These are phyloP conservation scores for Colletotrichum shisoi DNA, from an alignment of 2,329 filamentous ascomycete genomes.

Conservation along the genomic window DNA sequence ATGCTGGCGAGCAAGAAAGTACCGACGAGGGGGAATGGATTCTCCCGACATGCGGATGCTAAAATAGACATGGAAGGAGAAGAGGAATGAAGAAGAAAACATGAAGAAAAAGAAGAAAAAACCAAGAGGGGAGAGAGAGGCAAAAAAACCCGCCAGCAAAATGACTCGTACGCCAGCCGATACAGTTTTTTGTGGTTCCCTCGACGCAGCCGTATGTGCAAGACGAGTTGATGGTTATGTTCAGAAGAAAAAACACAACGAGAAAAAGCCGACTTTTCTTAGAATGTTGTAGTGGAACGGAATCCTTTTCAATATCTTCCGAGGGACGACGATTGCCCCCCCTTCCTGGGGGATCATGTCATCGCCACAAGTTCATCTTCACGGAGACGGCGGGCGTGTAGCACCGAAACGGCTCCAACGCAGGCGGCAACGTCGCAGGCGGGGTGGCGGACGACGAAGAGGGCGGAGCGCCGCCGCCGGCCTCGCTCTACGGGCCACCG, in stretches of 20 bases:
- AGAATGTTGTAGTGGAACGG: too few species aligned
- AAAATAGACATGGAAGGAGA: background rate
- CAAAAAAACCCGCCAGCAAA: too few species aligned
- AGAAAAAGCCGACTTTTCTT: too few species aligned
- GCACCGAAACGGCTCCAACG: conserved; percentile 22
- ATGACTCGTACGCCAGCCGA: conserved; percentile 21
- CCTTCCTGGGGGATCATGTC: background rate
- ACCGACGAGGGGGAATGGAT: too few species aligned
- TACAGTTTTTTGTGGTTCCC: conserved; percentile 26
- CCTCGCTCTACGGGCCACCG: conserved; percentile 37
- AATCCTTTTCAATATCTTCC: background rate
- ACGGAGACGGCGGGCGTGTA: conserved; percentile 27
- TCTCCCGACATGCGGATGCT: background rate
- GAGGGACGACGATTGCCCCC: too few species aligned
- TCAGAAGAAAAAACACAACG: background rate
- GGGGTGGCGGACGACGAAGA: background rate
- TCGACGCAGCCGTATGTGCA: conserved; percentile 8
- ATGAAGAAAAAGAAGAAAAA: too few species aligned
- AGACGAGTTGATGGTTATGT: conserved; percentile 11
- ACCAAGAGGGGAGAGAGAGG: too few species aligned
- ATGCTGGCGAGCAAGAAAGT: too few species aligned
- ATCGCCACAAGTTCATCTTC: conserved; percentile 29
- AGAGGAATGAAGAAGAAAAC: too few species aligned
- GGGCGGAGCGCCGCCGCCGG: conserved; percentile 30
- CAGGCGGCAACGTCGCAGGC: conserved; percentile 28